Base-by-base conservation (phyloP, 352 stramenopile genomes). In the Phytophthora melonis region DNA sequence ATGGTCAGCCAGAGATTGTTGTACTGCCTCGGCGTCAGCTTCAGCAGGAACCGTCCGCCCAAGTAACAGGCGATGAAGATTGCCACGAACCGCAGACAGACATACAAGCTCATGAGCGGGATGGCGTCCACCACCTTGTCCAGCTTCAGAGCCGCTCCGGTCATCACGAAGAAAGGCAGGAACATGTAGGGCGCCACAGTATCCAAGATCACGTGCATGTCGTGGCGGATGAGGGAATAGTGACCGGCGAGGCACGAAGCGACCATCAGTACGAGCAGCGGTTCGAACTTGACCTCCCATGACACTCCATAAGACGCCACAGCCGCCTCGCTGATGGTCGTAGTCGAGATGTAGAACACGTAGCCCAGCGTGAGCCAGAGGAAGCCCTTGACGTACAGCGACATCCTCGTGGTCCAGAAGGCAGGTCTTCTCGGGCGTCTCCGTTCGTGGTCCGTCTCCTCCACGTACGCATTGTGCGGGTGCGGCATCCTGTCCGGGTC, bases 81-180 rank as follows among this genome's bases (percentile, higher is more conserved):
- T 3, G 81, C 70, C 0, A 88, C 66, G 59, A 84, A 92, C 2
- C 84, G 81, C 47, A 93, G 58, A 39, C 78, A 63, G 3, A 93
- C 82, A 64, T 90, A 91, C 50, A 89, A 58, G 47, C 82, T 91
- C 79, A 90, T 89, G 58, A 93, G 78, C 19, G 86, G 84, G 58
- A 93, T 81, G 2, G 80, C 82, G 25, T 83, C 63, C 52, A 80
- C 66, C 41, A 93, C 86, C 53, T 91, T 71, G 69, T 93, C 82
- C 32, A 93, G 70, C 63, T 92, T 90, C 27, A 93, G 66, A n/a
- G 79, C 77, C 3, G 86, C 86, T 2, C 86, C 86, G 3, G 86
- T 93, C 84, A 93, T 93, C 13, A 91, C 83, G 78, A 93, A 93
- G 72, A 93, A 93, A 6, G 86, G 86, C 34, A 93, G 63, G 23